A percentile compares a stretch with the other conserved stretches of the same genome.
These are phyloP conservation scores for Bigelowiella natans DNA, from an alignment of 78 protist species.

Conservation along the genomic window DNA sequence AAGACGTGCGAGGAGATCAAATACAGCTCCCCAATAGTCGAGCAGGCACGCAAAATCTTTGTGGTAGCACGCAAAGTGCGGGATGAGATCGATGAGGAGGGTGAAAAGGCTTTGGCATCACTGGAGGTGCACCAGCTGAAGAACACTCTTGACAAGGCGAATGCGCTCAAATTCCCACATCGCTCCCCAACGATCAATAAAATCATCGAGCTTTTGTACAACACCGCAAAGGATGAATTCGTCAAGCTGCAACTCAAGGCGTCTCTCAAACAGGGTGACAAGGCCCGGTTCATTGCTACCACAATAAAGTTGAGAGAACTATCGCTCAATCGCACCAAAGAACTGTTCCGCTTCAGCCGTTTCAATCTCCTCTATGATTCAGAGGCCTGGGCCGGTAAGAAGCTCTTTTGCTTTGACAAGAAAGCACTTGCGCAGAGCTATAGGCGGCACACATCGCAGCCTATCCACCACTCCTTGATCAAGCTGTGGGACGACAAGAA, in stretches of 20 bases:
- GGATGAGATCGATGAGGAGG: background rate
- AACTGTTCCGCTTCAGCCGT: background rate
- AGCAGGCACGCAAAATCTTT: background rate
- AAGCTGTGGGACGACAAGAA: background rate
- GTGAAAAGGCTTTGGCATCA: background rate
- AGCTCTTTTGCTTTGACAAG: background rate
- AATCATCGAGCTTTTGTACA: background rate
- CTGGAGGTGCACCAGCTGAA: background rate
- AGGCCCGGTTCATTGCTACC: background rate
- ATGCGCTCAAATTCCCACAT: background rate
- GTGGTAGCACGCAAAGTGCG: background rate
- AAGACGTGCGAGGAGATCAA: background rate
- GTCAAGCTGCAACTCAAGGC: slow-evolving; percentile 14
- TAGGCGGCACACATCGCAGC: background rate
- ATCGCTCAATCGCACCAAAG: background rate
- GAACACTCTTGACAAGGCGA: background rate
- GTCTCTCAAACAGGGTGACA: background rate
- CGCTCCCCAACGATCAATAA: background rate
- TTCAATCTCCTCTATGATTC: background rate
- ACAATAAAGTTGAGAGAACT: background rate
- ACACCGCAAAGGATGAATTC: background rate
- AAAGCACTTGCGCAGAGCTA: background rate
- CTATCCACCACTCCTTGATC: background rate
- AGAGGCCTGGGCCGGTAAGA: background rate
- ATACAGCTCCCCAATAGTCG: background rate